Evolutionary conservation across 2,329 filamentous ascomycete species (phyloP).

Genomic region (Cladosporium sp.): DNA sequence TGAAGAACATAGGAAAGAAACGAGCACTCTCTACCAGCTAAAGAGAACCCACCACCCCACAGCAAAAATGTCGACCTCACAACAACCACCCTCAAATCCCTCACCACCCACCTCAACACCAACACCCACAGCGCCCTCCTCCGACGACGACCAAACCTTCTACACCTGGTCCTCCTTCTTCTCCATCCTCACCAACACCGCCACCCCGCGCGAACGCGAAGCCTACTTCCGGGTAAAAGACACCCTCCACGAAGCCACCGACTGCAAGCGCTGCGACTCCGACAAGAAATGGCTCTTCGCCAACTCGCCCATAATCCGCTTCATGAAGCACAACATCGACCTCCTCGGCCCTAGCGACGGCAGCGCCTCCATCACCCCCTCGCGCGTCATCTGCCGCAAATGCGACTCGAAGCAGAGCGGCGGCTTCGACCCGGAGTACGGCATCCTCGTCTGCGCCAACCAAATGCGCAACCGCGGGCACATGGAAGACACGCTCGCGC

Average conservation of each 20-base stretch:
- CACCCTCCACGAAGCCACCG: conserved; percentile 65
- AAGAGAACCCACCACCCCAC: not conserved
- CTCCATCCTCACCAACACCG: conserved; percentile 68
- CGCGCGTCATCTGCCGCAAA: conserved; percentile 76
- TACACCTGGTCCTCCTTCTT: conserved; percentile 79
- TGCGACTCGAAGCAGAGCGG: conserved; percentile 71
- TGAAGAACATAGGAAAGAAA: not conserved
- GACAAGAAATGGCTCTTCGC: conserved; percentile 78
- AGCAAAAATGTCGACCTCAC: not conserved
- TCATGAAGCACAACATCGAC: conserved; percentile 75
- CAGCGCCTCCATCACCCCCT: conserved; percentile 59
- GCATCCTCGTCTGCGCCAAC: conserved; percentile 90
- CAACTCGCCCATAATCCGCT: conserved; percentile 81
- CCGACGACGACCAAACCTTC: conserved; percentile 31
- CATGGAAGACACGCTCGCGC: conserved; percentile 87
- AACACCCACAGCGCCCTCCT: conserved; percentile 9
- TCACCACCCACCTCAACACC: not conserved
- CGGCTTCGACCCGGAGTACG: conserved; percentile 80
- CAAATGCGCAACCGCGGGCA: conserved; percentile 74
- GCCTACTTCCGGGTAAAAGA: conserved; percentile 77
- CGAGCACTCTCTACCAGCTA: not conserved
- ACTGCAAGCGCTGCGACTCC: conserved; percentile 76
- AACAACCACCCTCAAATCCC: not conserved
- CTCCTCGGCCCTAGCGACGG: conserved; percentile 56
- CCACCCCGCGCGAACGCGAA: conserved; percentile 63